Base-by-base conservation (phyloP, 148 eudicot species). In the Cornus controversa region DNA sequence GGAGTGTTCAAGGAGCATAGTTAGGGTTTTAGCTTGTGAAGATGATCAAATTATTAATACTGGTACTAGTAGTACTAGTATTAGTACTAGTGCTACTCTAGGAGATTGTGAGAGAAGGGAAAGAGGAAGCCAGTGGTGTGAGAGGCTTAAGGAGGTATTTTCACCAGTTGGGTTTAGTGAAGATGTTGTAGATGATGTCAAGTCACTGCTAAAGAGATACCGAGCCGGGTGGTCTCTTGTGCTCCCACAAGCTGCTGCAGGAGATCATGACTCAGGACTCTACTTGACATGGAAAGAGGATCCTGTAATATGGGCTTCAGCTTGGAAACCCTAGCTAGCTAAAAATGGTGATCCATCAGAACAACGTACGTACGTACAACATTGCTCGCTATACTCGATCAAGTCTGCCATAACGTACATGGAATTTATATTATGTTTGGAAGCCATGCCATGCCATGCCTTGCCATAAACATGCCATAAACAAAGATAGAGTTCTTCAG, bases 281-380 rank as follows among this genome's bases (percentile, higher is more conserved):
- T 84, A 79, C 70, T 82, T 88, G 80, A 76, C 88, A 70, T 88
- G 91, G 91, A 88, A 85, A 70, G 91, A 85, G 10, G 88, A 88
- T 62, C 82, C 86, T 0, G 80, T 85, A 29, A 85, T 88, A 5
- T 88, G 91, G 91, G 86, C 88, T 36, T 79, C 86, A 9, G 88
- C 84, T 27, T 88, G 91, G 91, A 87, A 83, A 77, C 88, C 86
- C 70, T 85, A 72, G 34, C 34, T 65, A 27, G 66, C 37, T 23
- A 71, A n/a, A n/a, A n/a, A n/a, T n/a, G n/a, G n/a, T n/a, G n/a
- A n/a, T n/a, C n/a, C n/a, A n/a, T n/a, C n/a, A n/a, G n/a, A n/a
- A n/a, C n/a, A n/a, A n/a, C n/a, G n/a, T n/a, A n/a, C n/a, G n/a
- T n/a, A n/a, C n/a, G n/a, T n/a, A n/a, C n/a, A n/a, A n/a, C n/a